Evolutionary conservation across 176 grass and related monocot species (phyloP).

Genomic region (Zizania latifolia): DNA sequence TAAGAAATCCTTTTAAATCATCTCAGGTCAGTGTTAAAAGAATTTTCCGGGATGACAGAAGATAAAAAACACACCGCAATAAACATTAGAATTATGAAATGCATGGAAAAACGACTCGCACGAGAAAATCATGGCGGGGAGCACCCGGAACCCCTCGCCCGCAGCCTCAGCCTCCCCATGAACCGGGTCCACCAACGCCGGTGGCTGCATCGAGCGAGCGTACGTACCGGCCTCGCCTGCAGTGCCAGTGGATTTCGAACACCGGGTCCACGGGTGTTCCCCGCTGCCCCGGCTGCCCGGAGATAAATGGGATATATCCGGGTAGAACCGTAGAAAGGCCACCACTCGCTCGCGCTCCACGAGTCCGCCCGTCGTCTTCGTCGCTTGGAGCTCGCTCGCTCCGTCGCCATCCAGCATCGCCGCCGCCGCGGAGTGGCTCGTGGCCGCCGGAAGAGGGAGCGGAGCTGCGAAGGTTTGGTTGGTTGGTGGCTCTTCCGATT

Average conservation of each 20-base stretch:
- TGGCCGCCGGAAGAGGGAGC: not conserved
- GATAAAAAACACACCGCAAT: not conserved
- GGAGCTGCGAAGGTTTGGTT: conserved; percentile 17
- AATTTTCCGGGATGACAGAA: too few species aligned
- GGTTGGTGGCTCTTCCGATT: not conserved
- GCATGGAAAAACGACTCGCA: conserved; percentile 27
- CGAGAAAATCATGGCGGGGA: conserved; percentile 33
- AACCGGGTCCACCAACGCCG: not conserved
- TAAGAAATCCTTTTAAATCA: too few species aligned
- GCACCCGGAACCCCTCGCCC: not conserved
- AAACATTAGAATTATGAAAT: not conserved
- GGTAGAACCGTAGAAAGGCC: not conserved
- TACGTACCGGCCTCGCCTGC: not conserved
- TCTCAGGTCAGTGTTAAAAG: too few species aligned
- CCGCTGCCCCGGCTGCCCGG: not conserved
- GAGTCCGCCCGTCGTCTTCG: not conserved
- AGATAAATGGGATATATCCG: conserved; percentile 42
- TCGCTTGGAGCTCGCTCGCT: not conserved
- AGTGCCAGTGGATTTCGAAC: not conserved
- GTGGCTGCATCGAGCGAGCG: too few species aligned
- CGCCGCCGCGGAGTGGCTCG: not conserved
- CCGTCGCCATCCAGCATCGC: not conserved
- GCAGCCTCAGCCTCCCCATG: not conserved
- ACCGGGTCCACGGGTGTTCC: not conserved
- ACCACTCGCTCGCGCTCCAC: conserved; percentile 15